Evolutionary conservation across 2,329 filamentous ascomycete genomes (phyloP), one percentile per base, ranked within the genome.

Genomic region (Septoria linicola): DNA sequence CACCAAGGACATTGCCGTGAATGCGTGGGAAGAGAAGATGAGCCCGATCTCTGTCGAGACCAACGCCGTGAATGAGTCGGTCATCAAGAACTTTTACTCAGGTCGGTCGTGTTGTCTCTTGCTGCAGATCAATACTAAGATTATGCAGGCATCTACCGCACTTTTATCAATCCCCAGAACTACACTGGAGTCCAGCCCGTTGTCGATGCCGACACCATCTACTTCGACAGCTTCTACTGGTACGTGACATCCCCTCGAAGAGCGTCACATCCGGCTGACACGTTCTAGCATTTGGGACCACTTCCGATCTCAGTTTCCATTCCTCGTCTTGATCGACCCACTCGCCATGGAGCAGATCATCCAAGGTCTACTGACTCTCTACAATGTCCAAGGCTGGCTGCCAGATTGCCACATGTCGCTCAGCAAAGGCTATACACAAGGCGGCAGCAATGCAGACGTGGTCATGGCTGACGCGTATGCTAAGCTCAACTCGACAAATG

Each of bases 401-500:
- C 87, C 87, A 0, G 87, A 90, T 59, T 89, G 85, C 57, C 80
- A 85, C 30, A 89, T 89, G 58, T 53, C 58, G 83, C 82, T 79
- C 16, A 59, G 55, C 70, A 88, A 87, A 55, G 85, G 85, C 8
- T 79, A 80, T 13, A 80, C 81, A 0, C 85, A 88, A 64, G 85
- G 83, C 8, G 85, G 85, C 6, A 84, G 80, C 10, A 88, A 88
- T 61, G 79, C 80, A 3, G 85, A 89, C 64, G 88, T 85, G 50
- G 78, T 89, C 3, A 77, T 89, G 13, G 85, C 85, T 2, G 85
- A 89, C 61, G 85, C 85, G 0, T 88, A 81, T 55, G 76, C 87
- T 23, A 88, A 88, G 65, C 83, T 83, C 0, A 77, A 88, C 2
- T 73, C 77, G 10, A 83, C 81, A 3, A 71, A 71, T 3, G 72